Conservation (phyloP, 176 grass and related monocot species). For the Oryza punctata region DNA sequence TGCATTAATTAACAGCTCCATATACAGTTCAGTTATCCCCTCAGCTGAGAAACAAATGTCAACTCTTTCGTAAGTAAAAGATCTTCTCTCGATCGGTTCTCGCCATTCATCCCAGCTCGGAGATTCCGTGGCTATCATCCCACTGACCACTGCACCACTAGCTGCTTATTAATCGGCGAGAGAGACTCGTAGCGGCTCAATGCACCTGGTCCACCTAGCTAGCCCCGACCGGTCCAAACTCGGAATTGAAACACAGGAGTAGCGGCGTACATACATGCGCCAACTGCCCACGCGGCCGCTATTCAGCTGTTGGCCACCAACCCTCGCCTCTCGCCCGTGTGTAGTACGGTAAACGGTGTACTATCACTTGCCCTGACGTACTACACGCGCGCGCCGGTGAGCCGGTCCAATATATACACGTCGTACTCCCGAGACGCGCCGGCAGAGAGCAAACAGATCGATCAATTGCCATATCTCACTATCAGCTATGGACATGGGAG, state of each 20-base stretch:
- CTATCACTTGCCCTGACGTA: not conserved
- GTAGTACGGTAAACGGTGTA: slow-evolving; percentile 4
- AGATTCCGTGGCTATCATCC: not conserved
- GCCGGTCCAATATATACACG: not conserved
- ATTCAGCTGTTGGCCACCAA: not conserved
- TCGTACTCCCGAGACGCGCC: not conserved
- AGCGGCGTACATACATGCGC: not conserved
- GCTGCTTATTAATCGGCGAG: not conserved
- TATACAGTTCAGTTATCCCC: not conserved
- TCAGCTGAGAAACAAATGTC: not conserved
- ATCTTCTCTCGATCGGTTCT: not conserved
- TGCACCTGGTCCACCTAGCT: not conserved
- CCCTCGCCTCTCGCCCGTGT: not conserved
- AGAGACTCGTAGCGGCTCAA: not conserved
- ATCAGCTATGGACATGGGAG: slow-evolving; percentile 46
- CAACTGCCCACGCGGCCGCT: not conserved
- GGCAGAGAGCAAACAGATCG: not conserved
- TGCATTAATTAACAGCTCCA: not conserved
- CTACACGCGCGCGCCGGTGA: not conserved
- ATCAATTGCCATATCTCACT: not conserved
- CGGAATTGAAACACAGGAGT: not conserved
- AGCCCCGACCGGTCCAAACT: not conserved
- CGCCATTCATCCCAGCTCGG: not conserved
- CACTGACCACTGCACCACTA: not conserved
- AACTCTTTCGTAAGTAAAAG: not conserved